Conservation (phyloP, 176 grass and related monocot genomes). For the Juncus inflexus region DNA sequence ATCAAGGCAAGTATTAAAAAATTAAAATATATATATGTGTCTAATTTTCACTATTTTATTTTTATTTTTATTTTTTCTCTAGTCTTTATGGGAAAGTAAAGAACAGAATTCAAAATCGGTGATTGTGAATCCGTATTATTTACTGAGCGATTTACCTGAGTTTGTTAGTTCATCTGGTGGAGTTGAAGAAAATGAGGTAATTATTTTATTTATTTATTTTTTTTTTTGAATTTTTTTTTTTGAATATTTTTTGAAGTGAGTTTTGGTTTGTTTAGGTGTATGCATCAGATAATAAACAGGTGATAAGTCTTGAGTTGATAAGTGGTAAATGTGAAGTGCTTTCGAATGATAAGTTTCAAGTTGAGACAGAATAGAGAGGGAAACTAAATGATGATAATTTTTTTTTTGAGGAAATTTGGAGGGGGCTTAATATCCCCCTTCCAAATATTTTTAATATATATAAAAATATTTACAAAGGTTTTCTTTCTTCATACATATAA, state of each 20-base stretch:
- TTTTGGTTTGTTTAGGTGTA: slow-evolving; percentile 40
- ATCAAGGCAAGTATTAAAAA: slow-evolving; percentile 20
- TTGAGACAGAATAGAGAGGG: slow-evolving; percentile 28
- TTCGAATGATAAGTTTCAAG: slow-evolving; percentile 16
- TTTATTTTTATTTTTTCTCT: slow-evolving; percentile 4
- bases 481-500: too few species aligned
- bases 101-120: slow-evolving; percentile 22
- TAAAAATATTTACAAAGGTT: too few species aligned
- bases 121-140: slow-evolving; percentile 21
- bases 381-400: slow-evolving; percentile 39
- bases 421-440: too few species aligned
- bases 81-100: slow-evolving; percentile 30
- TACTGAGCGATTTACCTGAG: slow-evolving; percentile 25
- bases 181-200: slow-evolving; percentile 33
- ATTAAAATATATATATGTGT: slow-evolving; percentile 7
- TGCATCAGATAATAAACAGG: slow-evolving; percentile 39
- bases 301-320: slow-evolving; percentile 35
- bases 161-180: slow-evolving; percentile 27
- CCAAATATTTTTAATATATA: too few species aligned
- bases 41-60: slow-evolving; percentile 3
- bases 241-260: not conserved
- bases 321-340: slow-evolving; percentile 41
- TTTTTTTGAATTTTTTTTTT: slow-evolving; percentile 24
- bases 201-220: slow-evolving; percentile 23
- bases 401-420: too few species aligned